These are phyloP conservation scores for Zygosaccharomyces pseudobailii DNA, from an alignment of 1,139 yeast species.

Conservation along the genomic window DNA sequence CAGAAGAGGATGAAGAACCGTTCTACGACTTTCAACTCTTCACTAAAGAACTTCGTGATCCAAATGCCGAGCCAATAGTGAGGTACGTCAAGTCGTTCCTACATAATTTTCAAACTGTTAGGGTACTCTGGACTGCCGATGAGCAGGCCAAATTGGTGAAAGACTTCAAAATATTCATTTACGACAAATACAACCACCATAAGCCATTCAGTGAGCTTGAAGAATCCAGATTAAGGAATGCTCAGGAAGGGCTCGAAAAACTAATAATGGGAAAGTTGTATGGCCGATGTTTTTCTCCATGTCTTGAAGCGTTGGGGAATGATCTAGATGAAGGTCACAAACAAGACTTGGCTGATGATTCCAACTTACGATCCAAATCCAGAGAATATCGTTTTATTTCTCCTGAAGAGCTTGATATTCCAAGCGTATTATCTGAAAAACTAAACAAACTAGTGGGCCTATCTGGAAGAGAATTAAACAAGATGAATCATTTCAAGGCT, in stretches of 20 bases:
- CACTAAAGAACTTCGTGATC: slow-evolving; percentile 62
- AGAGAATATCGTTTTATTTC: slow-evolving; percentile 69
- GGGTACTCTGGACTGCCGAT: slow-evolving; percentile 53
- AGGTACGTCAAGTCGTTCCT: slow-evolving; percentile 79
- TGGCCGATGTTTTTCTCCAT: slow-evolving; percentile 76
- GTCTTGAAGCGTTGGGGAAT: slow-evolving; percentile 41
- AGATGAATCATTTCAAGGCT: slow-evolving; percentile 78
- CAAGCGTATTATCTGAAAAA: slow-evolving; percentile 41
- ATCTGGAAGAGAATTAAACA: slow-evolving; percentile 68
- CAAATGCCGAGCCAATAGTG: slow-evolving; percentile 83
- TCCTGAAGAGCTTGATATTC: slow-evolving; percentile 77
- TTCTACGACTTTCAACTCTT: slow-evolving; percentile 71
- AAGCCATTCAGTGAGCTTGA: slow-evolving; percentile 75
- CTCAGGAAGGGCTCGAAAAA: slow-evolving; percentile 89
- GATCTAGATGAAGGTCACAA: slow-evolving; percentile 46
- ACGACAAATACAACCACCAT: slow-evolving; percentile 55
- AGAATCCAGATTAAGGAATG: slow-evolving; percentile 58
- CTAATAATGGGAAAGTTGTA: slow-evolving; percentile 84
- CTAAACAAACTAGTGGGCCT: slow-evolving; percentile 61
- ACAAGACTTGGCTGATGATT: slow-evolving; percentile 62
- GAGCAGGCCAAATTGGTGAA: slow-evolving; percentile 74
- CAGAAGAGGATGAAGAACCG: slow-evolving; percentile 17
- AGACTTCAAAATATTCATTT: slow-evolving; percentile 71
- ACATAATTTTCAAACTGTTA: slow-evolving; percentile 64
- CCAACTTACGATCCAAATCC: slow-evolving; percentile 50